Evolutionary conservation across 495 filamentous ascomycete species (phyloP), one percentile per base, ranked within the genome.

Genomic region (Penicillium argentinense): DNA sequence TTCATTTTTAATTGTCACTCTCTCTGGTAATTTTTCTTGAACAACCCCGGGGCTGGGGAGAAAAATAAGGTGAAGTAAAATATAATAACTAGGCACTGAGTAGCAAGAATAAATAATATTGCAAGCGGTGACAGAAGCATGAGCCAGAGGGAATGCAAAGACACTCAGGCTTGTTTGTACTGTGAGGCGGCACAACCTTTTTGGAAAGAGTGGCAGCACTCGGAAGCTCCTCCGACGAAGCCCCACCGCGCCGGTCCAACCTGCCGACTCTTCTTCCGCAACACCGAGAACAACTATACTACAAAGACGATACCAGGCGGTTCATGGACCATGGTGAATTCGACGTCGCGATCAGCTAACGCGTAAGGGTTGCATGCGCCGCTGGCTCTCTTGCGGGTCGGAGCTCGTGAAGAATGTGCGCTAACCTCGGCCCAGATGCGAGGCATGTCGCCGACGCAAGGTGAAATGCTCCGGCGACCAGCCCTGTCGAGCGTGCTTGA

Each of bases 401-500:
- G 16, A 2, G 25, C 42, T n/a, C 9, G 5, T 9, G 16, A 7
- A 11, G 5, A 9, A 17, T 42, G 36, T 2, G 25, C 36, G 30
- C 39, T 53, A 29, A 53, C 39, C 41, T 32, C 28, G 21, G 21
- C 8, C 14, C 26, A 60, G 57, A 43, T 60, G 57, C 21, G 57
- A 60, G 26, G 47, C 53, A 23, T 60, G 57, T 11, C 57, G 57
- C 3, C 47, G 42, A 22, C 49, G 57, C 24, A 60, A 60, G 19
- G 57, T 60, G 3, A 60, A 53, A 32, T 60, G 49, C 16, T 53
- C 53, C 18, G 57, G 57, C 13, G 53, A 53, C 0, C 50, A 53
- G 34, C 57, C 57, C 8, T 60, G 57, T 41, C 53, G 57, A 9
- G 44, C 37, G 26, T 60, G 57, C 27, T n/a, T 39, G 9, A 56